These are phyloP conservation scores for Aspergillus thermomutatus DNA, from an alignment of 2,329 filamentous ascomycete genomes.

Conservation along the genomic window DNA sequence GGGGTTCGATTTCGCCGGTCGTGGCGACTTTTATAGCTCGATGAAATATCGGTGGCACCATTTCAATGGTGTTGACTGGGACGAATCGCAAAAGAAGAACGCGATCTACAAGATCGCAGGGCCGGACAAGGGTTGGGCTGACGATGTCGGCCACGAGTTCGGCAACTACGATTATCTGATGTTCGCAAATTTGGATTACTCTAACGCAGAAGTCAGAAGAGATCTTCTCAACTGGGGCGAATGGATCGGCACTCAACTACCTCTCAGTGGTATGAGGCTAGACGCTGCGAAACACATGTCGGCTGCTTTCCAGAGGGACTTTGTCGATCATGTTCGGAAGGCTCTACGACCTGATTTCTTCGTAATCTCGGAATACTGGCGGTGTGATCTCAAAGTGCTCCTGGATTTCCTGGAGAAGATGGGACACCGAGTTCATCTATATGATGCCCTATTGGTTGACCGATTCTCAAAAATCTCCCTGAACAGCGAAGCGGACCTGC, in stretches of 20 bases:
- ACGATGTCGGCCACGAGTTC: conserved; percentile 59
- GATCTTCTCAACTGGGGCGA: conserved; percentile 66
- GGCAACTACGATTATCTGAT: conserved; percentile 70
- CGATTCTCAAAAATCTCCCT: conserved; percentile 62
- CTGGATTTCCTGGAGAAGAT: conserved; percentile 56
- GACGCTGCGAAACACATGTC: conserved; percentile 73
- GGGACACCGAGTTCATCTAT: conserved; percentile 58
- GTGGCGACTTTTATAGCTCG: conserved; percentile 57
- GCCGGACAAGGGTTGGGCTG: conserved; percentile 62
- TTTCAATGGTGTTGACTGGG: conserved; percentile 67
- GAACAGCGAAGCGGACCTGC: conserved; percentile 56
- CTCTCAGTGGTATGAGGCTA: conserved; percentile 64
- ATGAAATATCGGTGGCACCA: conserved; percentile 66
- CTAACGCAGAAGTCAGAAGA: conserved; percentile 58
- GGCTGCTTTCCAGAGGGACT: conserved; percentile 62
- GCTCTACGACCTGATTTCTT: conserved; percentile 55
- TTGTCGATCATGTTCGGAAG: conserved; percentile 56
- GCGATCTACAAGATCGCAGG: conserved; percentile 65
- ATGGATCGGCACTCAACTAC: conserved; percentile 62
- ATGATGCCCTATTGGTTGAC: conserved; percentile 66
- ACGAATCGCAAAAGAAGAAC: conserved; percentile 54
- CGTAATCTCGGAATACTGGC: conserved; percentile 69
- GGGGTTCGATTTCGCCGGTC: conserved; percentile 62
- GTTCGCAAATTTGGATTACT: conserved; percentile 68
- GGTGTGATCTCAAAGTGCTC: conserved; percentile 55